phyloP scores from a whole-genome alignment of 2,329 filamentous ascomycete genomes.

The Trichoderma koningii region DNA sequence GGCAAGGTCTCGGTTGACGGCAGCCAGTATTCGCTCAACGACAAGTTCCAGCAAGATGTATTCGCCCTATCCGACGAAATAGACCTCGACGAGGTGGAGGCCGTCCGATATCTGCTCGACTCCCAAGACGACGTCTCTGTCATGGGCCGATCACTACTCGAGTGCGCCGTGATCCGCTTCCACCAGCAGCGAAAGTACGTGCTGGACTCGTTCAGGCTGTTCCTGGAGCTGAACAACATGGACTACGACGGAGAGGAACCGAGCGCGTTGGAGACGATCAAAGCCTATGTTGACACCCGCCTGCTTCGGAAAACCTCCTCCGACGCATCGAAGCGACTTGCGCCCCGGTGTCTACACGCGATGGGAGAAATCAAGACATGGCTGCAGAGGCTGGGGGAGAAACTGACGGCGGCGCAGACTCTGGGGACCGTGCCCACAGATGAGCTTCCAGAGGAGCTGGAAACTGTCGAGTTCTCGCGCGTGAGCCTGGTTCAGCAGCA shows the following conservation, averaged over 20 bases:
- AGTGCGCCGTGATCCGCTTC: constrained; percentile 82
- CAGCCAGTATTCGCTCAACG: constrained; percentile 77
- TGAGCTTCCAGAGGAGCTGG: constrained; percentile 62
- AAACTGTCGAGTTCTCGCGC: constrained; percentile 79
- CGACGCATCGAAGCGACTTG: constrained; percentile 59
- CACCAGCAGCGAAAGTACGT: constrained; percentile 82
- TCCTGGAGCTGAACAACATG: constrained; percentile 65
- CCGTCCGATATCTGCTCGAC: constrained; percentile 74
- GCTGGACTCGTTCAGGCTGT: constrained; percentile 79
- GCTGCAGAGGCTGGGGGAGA: constrained; percentile 75
- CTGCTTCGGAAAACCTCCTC: constrained; percentile 38
- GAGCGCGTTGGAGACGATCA: constrained; percentile 39
- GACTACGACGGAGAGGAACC: constrained; percentile 55
- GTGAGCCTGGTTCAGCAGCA: constrained; percentile 84
- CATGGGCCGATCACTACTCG: constrained; percentile 71
- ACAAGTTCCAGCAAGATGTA: constrained; percentile 81
- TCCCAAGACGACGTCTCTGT: constrained; percentile 68
- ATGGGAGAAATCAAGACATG: constrained; percentile 77
- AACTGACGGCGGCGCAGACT: constrained; percentile 71
- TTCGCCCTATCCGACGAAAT: constrained; percentile 84
- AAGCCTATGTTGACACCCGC: constrained; percentile 41
- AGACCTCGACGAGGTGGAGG: constrained; percentile 85
- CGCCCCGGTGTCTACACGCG: constrained; percentile 71
- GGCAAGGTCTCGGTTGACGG: constrained; percentile 75
- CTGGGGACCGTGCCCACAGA: constrained; percentile 64